Base-by-base conservation (phyloP, 805 yeast genomes). In the Hagleromyces aurorensis region DNA sequence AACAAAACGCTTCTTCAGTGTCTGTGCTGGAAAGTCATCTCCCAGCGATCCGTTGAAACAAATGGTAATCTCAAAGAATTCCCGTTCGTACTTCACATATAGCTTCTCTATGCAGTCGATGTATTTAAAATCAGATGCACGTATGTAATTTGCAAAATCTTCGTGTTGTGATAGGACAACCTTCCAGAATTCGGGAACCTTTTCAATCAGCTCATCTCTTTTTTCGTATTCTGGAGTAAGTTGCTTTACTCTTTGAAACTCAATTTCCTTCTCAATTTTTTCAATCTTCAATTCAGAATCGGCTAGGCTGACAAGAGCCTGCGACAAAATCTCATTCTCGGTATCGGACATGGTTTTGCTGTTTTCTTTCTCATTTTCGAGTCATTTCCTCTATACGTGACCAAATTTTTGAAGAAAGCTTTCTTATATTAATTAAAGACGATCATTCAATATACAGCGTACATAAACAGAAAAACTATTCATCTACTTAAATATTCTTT, bases 101-200 rank as follows among this genome's bases (percentile, higher is more conserved):
- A 89, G 61, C 38, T 82, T 81, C 19, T 57, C 61, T 33, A 87
- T 69, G 27, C 57, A 54, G 46, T 86, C 96, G 27, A 86, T 52
- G 44, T 70, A 79, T 51, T 77, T 77, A 59, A 77, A 73, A 55
- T 87, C 96, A 21, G 79, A 82, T 2, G 78, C 73, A 17, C 75
- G 67, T 12, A 87, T 62, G 52, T 72, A 84, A 39, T 86, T 94
- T 10, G 82, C 78, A 50, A 89, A 81, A 41, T 83, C 95, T 29
- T 81, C 79, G 46, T 80, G 80, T 48, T 82, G 84, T 2, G 87
- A 85, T 7, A 89, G 57, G 0, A 82, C 94, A 30, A 79, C 70
- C 46, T 81, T 78, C 97, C 97, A 89, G 55, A 89, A 86, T 40
- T 72, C 71, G 1, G 87, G 85, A 23, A 86, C 70, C 4, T 64